Evolutionary conservation across 208 protist species (phyloP).

Genomic region (Strigomonas galati): DNA sequence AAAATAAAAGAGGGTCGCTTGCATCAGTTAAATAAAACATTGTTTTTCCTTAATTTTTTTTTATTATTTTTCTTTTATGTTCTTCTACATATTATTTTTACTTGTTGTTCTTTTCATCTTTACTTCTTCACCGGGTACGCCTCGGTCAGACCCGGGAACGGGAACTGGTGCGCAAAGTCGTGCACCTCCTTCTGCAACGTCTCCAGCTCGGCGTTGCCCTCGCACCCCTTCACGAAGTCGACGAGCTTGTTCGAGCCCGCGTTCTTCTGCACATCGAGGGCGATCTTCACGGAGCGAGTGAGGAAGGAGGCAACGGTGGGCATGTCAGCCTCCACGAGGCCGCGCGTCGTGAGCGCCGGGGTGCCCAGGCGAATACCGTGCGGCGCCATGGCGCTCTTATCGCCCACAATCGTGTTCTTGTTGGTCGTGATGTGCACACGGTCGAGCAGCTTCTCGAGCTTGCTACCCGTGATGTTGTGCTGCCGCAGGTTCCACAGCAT

Average conservation of each 20-base stretch:
- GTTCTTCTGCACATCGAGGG: slow-evolving; percentile 58
- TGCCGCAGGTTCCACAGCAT: slow-evolving; percentile 97
- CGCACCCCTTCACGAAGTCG: slow-evolving; percentile 63
- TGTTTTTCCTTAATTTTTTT: not conserved
- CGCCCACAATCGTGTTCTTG: slow-evolving; percentile 98
- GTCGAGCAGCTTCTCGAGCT: slow-evolving; percentile 96
- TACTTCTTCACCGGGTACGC: slow-evolving; percentile 25
- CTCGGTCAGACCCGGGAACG: slow-evolving; percentile 79
- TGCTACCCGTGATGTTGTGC: slow-evolving; percentile 93
- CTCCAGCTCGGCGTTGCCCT: slow-evolving; percentile 39
- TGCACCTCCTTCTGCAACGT: slow-evolving; percentile 78
- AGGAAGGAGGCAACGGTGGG: slow-evolving; percentile 88
- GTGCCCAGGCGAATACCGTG: slow-evolving; percentile 95
- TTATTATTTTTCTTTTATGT: not conserved
- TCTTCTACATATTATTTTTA: no score
- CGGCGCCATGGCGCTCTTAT: slow-evolving; percentile 91
- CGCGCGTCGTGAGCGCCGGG: slow-evolving; percentile 94
- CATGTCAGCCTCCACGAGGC: slow-evolving; percentile 92
- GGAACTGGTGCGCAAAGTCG: slow-evolving; percentile 67
- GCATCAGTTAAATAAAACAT: not conserved
- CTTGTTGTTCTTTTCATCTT: no score
- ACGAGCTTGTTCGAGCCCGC: slow-evolving; percentile 65
- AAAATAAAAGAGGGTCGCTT: not conserved
- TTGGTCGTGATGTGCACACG: slow-evolving; percentile 92
- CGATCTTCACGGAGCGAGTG: slow-evolving; percentile 77